Conservation (phyloP, 2,329 filamentous ascomycete genomes). For the Teratosphaeria epicoccoides region DNA sequence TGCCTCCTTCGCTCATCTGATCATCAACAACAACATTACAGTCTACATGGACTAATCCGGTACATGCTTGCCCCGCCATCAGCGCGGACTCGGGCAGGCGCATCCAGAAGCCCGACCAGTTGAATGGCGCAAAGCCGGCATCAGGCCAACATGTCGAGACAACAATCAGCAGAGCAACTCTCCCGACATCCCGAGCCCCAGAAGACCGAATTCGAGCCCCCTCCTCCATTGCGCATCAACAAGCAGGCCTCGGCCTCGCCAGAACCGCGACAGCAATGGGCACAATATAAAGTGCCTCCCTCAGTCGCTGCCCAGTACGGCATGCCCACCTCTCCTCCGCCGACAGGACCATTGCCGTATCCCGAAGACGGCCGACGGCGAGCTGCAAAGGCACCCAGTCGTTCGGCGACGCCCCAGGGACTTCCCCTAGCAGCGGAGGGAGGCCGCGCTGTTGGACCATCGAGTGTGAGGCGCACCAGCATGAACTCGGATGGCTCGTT, state of each 20-base stretch:
- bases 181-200: conserved; percentile 8
- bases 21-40: no score
- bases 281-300: conserved; percentile 22
- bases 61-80: background rate
- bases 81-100: background rate
- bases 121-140: no score
- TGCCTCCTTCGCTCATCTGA: no score
- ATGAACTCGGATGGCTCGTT: conserved; percentile 21
- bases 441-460: conserved; percentile 10
- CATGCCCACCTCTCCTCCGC: conserved; percentile 23
- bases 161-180: conserved; percentile 7
- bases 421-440: conserved; percentile 12
- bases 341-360: conserved; percentile 21
- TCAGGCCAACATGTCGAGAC: background rate
- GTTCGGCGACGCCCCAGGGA: conserved; percentile 7
- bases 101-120: background rate
- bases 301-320: conserved; percentile 14
- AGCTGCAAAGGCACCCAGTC: conserved; percentile 5
- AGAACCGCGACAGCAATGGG: conserved; percentile 24
- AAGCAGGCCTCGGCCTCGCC: conserved; percentile 15
- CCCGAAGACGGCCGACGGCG: conserved; percentile 19
- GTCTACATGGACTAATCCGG: background rate
- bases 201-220: conserved; percentile 14
- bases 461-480: conserved; percentile 17
- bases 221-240: conserved; percentile 23